These are phyloP conservation scores for Sporothrix phasma DNA, from an alignment of 2,329 filamentous ascomycete genomes.

Conservation along the genomic window DNA sequence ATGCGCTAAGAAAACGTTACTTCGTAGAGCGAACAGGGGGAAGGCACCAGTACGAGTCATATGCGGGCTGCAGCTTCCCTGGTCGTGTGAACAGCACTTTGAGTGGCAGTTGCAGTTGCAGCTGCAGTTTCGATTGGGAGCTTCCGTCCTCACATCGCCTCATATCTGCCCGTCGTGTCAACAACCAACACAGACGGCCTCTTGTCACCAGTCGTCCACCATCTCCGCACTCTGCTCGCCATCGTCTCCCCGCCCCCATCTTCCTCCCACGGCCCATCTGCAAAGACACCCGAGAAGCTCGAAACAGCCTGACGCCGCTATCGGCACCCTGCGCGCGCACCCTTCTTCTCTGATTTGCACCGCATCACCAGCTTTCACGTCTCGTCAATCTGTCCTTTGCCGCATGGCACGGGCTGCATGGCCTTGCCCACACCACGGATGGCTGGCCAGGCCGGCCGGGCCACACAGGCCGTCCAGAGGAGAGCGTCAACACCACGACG, in stretches of 20 bases:
- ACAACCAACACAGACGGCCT: neutral
- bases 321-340: neutral
- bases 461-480: slow-evolving; percentile 6
- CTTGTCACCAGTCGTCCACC: neutral
- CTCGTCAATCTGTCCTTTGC: neutral
- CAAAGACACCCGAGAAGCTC: neutral
- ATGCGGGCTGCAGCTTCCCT: slow-evolving; percentile 1
- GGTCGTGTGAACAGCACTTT: neutral
- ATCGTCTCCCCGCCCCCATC: neutral
- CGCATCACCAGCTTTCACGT: neutral
- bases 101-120: too few relatives aligned
- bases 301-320: neutral
- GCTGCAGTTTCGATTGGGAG: neutral
- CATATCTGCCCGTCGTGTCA: slow-evolving; percentile 3
- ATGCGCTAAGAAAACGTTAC: slow-evolving; percentile 7
- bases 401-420: slow-evolving; percentile 13
- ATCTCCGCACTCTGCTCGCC: neutral
- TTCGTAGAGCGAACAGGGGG: neutral
- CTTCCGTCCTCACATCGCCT: slow-evolving; percentile 2
- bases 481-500: neutral
- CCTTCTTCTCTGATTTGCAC: neutral
- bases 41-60: neutral
- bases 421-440: slow-evolving; percentile 10
- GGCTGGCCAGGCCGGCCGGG: slow-evolving; percentile 10
- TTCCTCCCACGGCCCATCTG: neutral